Conservation (phyloP, 768 basidiomycete species). For the Boletus edulis region DNA sequence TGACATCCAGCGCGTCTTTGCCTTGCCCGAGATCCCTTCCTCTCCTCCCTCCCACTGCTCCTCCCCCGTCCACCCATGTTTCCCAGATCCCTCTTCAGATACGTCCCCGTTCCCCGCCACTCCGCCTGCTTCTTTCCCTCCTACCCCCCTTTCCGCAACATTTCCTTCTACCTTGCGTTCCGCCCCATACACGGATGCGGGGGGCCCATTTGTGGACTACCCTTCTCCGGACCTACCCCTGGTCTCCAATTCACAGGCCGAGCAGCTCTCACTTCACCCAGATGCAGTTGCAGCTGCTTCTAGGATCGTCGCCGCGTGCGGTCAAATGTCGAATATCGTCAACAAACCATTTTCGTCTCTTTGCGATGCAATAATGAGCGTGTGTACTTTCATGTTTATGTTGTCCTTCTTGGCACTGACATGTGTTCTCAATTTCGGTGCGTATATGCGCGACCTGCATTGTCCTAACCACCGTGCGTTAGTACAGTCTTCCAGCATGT, state of each 20-base stretch:
- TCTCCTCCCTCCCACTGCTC: conserved; percentile 14
- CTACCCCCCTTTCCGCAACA: conserved; percentile 30
- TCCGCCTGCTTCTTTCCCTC: conserved; percentile 25
- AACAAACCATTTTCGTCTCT: conserved; percentile 69
- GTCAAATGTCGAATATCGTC: conserved; percentile 62
- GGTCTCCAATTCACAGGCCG: conserved; percentile 45
- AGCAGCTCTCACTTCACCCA: conserved; percentile 59
- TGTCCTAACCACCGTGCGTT: background rate
- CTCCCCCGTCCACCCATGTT: conserved; percentile 21
- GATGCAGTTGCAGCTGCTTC: conserved; percentile 57
- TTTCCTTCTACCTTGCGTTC: conserved; percentile 17
- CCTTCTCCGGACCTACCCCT: conserved; percentile 53
- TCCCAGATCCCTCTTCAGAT: conserved; percentile 34
- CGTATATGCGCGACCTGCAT: conserved; percentile 12
- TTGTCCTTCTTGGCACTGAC: conserved; percentile 1
- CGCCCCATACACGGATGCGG: background rate
- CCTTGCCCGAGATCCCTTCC: conserved; percentile 12
- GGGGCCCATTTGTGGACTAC: conserved; percentile 39
- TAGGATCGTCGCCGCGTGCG: conserved; percentile 65
- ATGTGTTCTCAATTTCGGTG: background rate
- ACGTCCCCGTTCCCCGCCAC: conserved; percentile 21
- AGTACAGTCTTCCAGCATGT: conserved; percentile 77
- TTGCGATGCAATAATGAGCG: conserved; percentile 71
- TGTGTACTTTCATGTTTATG: conserved; percentile 33
- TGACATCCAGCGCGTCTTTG: conserved; percentile 64